Percentiles rank a stretch among this genome's conserved stretches.
Conservation (phyloP, 495 filamentous ascomycete species). For the Hypoxylon trugodes region DNA sequence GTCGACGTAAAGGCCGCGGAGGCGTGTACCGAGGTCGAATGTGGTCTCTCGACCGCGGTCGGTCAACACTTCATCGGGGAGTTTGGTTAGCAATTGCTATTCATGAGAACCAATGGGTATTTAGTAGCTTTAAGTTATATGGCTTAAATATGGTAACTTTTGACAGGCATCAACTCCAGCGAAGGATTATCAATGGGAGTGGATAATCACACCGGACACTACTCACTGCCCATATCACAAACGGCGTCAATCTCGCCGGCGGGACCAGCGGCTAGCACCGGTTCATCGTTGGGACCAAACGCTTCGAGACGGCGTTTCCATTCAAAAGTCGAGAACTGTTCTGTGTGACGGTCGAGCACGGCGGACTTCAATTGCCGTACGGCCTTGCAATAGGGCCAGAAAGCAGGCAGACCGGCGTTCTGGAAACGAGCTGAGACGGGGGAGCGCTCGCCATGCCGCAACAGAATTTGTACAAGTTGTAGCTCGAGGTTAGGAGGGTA, state of each 20-base stretch:
- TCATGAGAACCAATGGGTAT: no score
- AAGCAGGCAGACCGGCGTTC: constrained; percentile 82
- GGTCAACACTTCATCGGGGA: no score
- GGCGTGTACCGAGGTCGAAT: constrained; percentile 76
- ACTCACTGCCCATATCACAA: constrained; percentile 85
- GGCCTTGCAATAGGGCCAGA: constrained; percentile 92
- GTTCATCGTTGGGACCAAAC: constrained; percentile 75
- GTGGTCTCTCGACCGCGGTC: constrained; percentile 88
- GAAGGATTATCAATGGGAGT: no score
- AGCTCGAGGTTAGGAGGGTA: constrained; percentile 84
- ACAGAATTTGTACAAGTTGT: constrained; percentile 87
- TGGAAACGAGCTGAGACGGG: constrained; percentile 88
- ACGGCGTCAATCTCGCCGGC: constrained; percentile 75
- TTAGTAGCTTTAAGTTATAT: no score
- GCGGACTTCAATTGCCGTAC: constrained; percentile 76
- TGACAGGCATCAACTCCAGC: no score
- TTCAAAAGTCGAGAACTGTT: constrained; percentile 70
- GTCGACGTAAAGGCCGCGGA: constrained; percentile 86
- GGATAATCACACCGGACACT: no score
- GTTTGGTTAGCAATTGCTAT: no score
- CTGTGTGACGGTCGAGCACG: constrained; percentile 60
- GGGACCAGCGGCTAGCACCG: constrained; percentile 72
- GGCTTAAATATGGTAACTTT: no score
- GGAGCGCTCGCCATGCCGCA: constrained; percentile 90
- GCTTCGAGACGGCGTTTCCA: constrained; percentile 84